Base-by-base conservation (phyloP, 768 basidiomycete species). In the Suillus hirtellus region DNA sequence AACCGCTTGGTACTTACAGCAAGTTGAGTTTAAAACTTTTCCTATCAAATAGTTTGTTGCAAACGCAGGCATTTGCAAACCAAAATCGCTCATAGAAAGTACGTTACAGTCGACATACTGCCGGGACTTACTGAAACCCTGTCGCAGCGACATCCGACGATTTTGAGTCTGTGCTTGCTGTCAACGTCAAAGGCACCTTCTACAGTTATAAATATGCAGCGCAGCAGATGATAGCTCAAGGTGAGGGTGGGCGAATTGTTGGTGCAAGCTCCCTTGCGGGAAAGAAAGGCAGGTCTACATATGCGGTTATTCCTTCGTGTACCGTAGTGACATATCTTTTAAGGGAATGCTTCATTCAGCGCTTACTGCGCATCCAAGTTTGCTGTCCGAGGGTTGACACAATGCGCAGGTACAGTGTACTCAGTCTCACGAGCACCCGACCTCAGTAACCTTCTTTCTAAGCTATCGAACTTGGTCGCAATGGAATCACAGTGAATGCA, bases 131-230 rank as follows among this genome's bases (percentile, higher is more conserved):
- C 37, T 31, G 3, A 11, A 58, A 61, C 46, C 1, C 27, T 40
- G 40, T 59, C 4, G 12, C 55, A 81, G 80, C 73, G 1, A 68
- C 70, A 31, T 63, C 73, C 2, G 72, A 73, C 24, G 72, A 79
- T 11, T 70, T 76, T 64, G 76, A 81, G 35, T 63, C 65, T n/a
- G 52, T 76, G 11, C 64, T 78, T n/a, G 62, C 73, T 2, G 71
- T 80, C 59, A 84, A 84, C 49, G 71, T 75, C 35, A 75, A 74
- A 19, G 80, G 83, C 6, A 72, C 73, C 0, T 73, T 82, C 66
- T 68, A 81, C 19, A 76, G 74, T 58, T 80, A 80, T 65, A 82
- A 80, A 64, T 72, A 77, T 56, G 82, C 79, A 14, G 82, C 80
- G 7, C 66, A 67, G 31, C 75, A 78, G 63, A 82, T 82, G 82